phyloP scores from a whole-genome alignment of 345 rosid genomes.

The Acer negundo region DNA sequence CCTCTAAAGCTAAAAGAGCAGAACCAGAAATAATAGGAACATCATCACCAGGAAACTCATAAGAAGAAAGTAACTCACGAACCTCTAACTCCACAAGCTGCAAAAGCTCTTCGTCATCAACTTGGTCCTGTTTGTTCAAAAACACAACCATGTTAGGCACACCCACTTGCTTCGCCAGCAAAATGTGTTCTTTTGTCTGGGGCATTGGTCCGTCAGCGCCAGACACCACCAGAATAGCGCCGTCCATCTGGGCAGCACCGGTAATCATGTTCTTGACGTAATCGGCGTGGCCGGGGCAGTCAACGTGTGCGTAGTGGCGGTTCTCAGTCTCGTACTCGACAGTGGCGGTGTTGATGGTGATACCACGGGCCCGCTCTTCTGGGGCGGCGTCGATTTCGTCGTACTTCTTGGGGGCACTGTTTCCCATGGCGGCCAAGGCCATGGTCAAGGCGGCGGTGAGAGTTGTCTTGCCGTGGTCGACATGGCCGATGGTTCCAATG shows the following conservation, averaged over 20 bases:
- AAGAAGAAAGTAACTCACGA: constrained; percentile 80
- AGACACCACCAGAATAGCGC: constrained; percentile 82
- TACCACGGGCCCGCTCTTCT: constrained; percentile 89
- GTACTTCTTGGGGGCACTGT: constrained; percentile 73
- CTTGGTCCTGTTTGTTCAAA: constrained; percentile 89
- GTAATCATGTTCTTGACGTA: constrained; percentile 93
- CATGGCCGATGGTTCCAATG: constrained; percentile 92
- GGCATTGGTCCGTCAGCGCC: constrained; percentile 96
- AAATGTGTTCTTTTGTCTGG: constrained; percentile 86
- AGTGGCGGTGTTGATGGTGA: constrained; percentile 91
- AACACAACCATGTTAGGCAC: constrained; percentile 92
- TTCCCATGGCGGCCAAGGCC: constrained; percentile 79
- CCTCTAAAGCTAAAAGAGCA: constrained; percentile 81
- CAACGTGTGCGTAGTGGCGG: constrained; percentile 93
- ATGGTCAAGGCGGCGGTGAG: constrained; percentile 88
- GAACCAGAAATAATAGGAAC: constrained; percentile 85
- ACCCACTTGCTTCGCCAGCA: constrained; percentile 87
- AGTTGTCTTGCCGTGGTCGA: constrained; percentile 96
- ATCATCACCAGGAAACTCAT: constrained; percentile 87
- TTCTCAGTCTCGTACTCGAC: constrained; percentile 89
- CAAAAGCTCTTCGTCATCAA: constrained; percentile 84
- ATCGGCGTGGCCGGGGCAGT: constrained; percentile 92
- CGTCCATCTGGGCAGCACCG: constrained; percentile 93
- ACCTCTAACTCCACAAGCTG: constrained; percentile 96
- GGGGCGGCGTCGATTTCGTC: constrained; percentile 98